Percentiles rank a stretch among this genome's conserved stretches.
Conservation (phyloP, 148 eudicot species). For the Rhododendron williamsianum region DNA sequence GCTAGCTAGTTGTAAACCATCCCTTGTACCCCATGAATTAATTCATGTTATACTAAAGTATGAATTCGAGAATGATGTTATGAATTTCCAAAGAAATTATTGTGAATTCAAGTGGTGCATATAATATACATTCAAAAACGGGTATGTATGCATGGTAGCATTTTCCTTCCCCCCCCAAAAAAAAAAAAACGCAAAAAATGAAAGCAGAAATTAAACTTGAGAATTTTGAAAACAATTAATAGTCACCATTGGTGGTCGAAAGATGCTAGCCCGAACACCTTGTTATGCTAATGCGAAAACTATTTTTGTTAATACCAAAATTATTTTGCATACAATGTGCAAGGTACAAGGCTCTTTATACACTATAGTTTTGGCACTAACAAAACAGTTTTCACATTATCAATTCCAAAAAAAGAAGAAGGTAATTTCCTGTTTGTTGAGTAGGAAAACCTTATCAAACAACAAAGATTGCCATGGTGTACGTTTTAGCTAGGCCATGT, state of each 20-base stretch:
- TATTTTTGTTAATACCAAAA: too few species aligned
- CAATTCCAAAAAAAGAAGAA: background rate
- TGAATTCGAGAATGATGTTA: background rate
- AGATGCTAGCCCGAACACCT: too few species aligned
- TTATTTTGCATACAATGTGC: too few species aligned
- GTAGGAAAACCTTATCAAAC: background rate
- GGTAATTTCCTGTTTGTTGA: background rate
- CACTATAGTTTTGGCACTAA: too few species aligned
- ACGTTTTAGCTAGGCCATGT: background rate
- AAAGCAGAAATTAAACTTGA: background rate
- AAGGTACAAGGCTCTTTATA: too few species aligned
- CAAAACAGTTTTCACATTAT: too few species aligned
- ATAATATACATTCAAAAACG: background rate
- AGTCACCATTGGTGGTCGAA: background rate
- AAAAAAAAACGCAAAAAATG: background rate
- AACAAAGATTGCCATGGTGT: background rate
- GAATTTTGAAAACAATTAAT: background rate
- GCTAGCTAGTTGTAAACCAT: too few species aligned
- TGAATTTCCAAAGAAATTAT: background rate
- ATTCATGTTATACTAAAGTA: background rate
- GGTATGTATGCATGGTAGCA: background rate
- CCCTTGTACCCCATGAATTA: background rate
- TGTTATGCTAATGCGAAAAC: too few species aligned
- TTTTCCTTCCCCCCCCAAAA: background rate
- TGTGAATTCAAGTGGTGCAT: background rate